phyloP scores from a whole-genome alignment of 108 stramenopile genomes.

The Pseudonitzschia delicatissima region DNA sequence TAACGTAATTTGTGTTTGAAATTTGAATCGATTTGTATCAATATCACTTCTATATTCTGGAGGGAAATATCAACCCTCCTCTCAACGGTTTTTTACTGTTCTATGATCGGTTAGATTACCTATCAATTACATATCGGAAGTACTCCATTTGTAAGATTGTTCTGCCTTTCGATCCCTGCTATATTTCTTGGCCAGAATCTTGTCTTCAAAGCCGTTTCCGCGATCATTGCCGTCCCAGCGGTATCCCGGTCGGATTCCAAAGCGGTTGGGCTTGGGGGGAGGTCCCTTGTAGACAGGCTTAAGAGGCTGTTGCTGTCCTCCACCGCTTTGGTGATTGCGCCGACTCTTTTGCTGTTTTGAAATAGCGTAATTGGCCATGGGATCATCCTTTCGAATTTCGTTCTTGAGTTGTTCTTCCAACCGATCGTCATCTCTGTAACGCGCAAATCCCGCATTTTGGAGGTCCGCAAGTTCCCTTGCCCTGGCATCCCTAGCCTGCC shows the following conservation, averaged over 20 bases:
- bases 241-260: conserved; percentile 93
- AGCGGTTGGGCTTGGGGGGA: conserved; percentile 90
- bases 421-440: conserved; percentile 63
- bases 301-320: background rate
- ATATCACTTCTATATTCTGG: too few relatives aligned
- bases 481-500: conserved; percentile 10
- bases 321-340: conserved; percentile 2
- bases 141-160: conserved; percentile 69
- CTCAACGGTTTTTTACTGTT: too few relatives aligned
- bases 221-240: conserved; percentile 98
- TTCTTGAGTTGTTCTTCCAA: conserved; percentile 63
- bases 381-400: conserved; percentile 88
- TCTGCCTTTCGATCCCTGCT: conserved; percentile 59
- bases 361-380: conserved; percentile 85
- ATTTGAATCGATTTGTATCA: too few relatives aligned
- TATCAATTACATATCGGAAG: conserved; percentile 87
- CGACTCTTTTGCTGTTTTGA: conserved; percentile 31
- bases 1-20: too few relatives aligned
- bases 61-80: too few relatives aligned
- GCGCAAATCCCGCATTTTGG: conserved; percentile 72
- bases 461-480: conserved; percentile 50
- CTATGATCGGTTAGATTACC: too few relatives aligned
- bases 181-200: conserved; percentile 57
- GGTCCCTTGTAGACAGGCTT: conserved; percentile 94
- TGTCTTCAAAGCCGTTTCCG: conserved; percentile 94